phyloP scores from a whole-genome alignment of 352 stramenopile genomes.

The Pythium diclinum region DNA sequence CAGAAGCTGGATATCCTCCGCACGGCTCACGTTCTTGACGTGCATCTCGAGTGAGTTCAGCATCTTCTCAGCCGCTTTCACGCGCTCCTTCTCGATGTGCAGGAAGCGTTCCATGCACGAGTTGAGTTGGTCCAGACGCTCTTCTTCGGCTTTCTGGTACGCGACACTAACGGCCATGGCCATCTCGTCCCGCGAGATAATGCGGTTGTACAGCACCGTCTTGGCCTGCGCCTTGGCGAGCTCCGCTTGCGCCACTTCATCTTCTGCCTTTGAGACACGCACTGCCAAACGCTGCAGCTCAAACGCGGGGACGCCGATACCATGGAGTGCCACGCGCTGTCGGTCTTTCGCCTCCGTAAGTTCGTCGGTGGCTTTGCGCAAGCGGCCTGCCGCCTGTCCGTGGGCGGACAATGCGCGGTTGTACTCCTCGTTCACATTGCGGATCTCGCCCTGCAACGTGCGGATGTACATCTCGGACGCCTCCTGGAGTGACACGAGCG shows the following conservation, averaged over 20 bases:
- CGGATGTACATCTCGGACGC: slow-evolving; percentile 77
- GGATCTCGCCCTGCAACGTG: slow-evolving; percentile 73
- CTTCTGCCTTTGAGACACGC: slow-evolving; percentile 54
- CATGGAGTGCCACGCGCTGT: slow-evolving; percentile 67
- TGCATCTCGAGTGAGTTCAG: slow-evolving; percentile 54
- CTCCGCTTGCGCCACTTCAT: slow-evolving; percentile 58
- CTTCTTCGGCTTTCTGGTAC: slow-evolving; percentile 83
- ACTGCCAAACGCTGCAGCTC: slow-evolving; percentile 72
- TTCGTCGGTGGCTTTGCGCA: slow-evolving; percentile 42
- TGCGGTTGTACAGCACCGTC: slow-evolving; percentile 76
- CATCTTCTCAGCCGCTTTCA: slow-evolving; percentile 62
- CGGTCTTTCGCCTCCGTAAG: slow-evolving; percentile 50
- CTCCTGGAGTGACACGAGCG: slow-evolving; percentile 72
- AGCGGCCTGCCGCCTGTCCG: slow-evolving; percentile 32
- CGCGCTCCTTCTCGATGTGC: slow-evolving; percentile 72
- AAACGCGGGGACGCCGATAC: slow-evolving; percentile 78
- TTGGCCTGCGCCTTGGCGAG: slow-evolving; percentile 61
- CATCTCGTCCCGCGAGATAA: slow-evolving; percentile 84
- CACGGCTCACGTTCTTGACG: slow-evolving; percentile 55
- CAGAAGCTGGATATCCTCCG: slow-evolving; percentile 80
- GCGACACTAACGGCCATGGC: slow-evolving; percentile 86
- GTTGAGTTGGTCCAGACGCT: slow-evolving; percentile 73
- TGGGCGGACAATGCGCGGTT: slow-evolving; percentile 38
- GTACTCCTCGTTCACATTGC: slow-evolving; percentile 76
- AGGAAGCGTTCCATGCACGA: slow-evolving; percentile 68